These are phyloP conservation scores for Sequoiadendron giganteum DNA, from an alignment of 75 land plant genomes.

Conservation along the genomic window DNA sequence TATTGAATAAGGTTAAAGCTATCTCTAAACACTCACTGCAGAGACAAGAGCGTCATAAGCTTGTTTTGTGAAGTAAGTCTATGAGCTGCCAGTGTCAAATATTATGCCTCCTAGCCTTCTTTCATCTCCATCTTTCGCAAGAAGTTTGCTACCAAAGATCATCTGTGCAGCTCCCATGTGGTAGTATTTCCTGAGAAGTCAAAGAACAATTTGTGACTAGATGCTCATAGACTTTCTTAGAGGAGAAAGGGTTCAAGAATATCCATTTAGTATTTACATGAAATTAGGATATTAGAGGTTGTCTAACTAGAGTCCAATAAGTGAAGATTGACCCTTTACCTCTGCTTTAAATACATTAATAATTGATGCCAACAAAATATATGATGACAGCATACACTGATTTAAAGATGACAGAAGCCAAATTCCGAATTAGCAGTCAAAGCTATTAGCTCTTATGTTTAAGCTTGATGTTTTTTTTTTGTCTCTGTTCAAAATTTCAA, in stretches of 20 bases:
- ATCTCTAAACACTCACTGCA: constrained; percentile 35
- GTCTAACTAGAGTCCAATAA: not conserved
- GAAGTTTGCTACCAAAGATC: constrained; percentile 23
- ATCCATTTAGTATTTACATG: not conserved
- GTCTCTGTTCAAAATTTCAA: too few species aligned
- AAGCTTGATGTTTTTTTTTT: too few species aligned
- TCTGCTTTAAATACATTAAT: not conserved
- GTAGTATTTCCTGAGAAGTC: constrained; percentile 51
- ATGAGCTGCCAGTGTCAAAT: constrained; percentile 93
- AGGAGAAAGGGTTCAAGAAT: not conserved
- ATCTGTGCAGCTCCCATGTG: constrained; percentile 49
- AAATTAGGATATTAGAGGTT: not conserved
- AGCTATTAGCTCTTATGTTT: not conserved
- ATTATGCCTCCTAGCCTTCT: constrained; percentile 30
- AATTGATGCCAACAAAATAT: not conserved
- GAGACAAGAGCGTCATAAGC: constrained; percentile 49
- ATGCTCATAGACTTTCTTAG: not conserved
- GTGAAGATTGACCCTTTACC: not conserved
- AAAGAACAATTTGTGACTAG: not conserved
- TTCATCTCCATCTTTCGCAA: constrained; percentile 14
- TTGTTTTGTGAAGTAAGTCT: constrained; percentile 56
- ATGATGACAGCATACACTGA: too few species aligned
- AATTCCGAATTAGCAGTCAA: too few species aligned
- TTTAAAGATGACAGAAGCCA: too few species aligned
- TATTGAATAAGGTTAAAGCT: not conserved